Evolutionary conservation across 352 stramenopile species (phyloP), one percentile per base, ranked within the genome.

Genomic region (Nothophytophthora sp.): DNA sequence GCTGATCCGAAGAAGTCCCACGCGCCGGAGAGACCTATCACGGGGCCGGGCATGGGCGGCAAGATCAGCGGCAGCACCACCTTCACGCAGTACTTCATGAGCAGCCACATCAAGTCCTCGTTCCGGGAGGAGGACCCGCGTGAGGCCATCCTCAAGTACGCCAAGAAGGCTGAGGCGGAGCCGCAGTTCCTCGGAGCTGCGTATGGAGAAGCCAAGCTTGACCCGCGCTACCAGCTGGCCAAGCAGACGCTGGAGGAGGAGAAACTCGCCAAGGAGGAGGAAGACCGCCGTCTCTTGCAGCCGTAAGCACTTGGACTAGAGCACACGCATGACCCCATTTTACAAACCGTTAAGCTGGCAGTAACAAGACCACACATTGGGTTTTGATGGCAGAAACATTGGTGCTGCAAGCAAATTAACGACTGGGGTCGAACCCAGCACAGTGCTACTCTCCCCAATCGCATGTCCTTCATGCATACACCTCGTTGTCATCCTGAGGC

Each of bases 71-170:
- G 82, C 41, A 86, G 67, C 47, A 85, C 84, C n/a, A 87, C 77
- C 18, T 90, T 95, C 52, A 95, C 84, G 56, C 84, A 95, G 50
- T 92, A 88, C 50, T 95, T 92, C 27, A 95, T 95, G 84, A 89
- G 77, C 53, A 88, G 69, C 55, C 84, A 95, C 34, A 86, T 95
- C 64, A 91, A 90, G 62, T 81, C 66, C 18, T 90, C 80, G 23
- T 92, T 95, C 61, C 81, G 85, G 23, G 82, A 91, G 42, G 78
- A 95, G 73, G 85, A 95, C 25, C 85, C 85, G 22, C 81, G 85
- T 9, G 79, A 89, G 42, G 85, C 85, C n/a, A 91, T 95, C 35
- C 51, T 95, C 27, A 90, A 93, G 63, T 93, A 93, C 42, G 85
- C 85, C 29, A 86, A 95, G 42, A 66, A 75, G 22, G 85, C 85